phyloP scores from a whole-genome alignment of 1,284 basidiomycete species.

The Ceratobasidium sp. region DNA sequence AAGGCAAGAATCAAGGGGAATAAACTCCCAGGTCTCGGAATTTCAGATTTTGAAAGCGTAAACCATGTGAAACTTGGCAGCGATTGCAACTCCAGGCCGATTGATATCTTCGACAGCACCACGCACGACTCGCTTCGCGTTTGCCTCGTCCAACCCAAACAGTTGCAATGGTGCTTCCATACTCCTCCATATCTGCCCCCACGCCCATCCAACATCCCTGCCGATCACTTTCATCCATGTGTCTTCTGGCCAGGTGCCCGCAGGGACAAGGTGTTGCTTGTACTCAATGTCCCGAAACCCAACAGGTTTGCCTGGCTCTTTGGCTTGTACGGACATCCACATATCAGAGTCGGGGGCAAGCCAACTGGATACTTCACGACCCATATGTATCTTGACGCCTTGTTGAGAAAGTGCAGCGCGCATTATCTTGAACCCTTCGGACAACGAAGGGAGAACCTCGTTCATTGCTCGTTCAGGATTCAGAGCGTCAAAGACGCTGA shows the following conservation, averaged over 20 bases:
- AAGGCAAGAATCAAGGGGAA: too few relatives aligned
- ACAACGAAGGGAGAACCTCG: background rate
- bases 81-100: background rate
- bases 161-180: conserved; percentile 22
- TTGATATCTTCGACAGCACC: background rate
- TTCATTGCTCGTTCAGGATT: background rate
- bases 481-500: background rate
- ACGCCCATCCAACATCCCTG: background rate
- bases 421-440: conserved; percentile 17
- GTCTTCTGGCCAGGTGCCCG: background rate
- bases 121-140: background rate
- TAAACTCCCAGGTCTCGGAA: background rate
- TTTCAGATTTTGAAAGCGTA: conserved; percentile 19
- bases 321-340: background rate
- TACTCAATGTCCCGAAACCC: background rate
- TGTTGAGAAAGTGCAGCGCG: background rate
- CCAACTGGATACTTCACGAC: background rate
- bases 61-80: background rate
- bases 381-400: background rate
- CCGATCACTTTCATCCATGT: background rate
- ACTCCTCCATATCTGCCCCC: background rate
- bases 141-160: background rate
- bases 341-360: background rate
- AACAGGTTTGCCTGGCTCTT: background rate
- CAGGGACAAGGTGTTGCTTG: background rate